These are phyloP conservation scores for Debaryomycetaceae sp. DNA, from an alignment of 1,139 yeast genomes.

Conservation along the genomic window DNA sequence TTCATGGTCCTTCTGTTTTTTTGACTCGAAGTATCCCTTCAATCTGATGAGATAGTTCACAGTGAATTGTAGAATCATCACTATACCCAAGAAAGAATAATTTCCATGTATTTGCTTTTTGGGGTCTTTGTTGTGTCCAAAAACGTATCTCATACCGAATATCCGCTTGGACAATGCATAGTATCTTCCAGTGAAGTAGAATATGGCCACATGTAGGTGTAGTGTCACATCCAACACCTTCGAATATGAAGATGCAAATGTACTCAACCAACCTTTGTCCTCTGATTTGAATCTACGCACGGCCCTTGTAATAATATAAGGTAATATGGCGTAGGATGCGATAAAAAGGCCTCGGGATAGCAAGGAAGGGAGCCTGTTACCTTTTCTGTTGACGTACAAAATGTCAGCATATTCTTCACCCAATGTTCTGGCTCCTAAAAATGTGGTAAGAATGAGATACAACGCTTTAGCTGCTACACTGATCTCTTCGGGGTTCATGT, in stretches of 20 bases:
- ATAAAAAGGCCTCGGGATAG: constrained; percentile 52
- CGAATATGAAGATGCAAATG: constrained; percentile 34
- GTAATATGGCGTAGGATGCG: constrained; percentile 52
- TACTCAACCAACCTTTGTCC: constrained; percentile 16
- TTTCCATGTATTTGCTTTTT: constrained; percentile 48
- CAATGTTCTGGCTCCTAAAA: constrained; percentile 71
- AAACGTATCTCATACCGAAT: constrained; percentile 75
- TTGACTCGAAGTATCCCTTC: constrained; percentile 25
- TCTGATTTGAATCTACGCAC: constrained; percentile 23
- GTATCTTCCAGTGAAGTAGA: constrained; percentile 78
- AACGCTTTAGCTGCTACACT: constrained; percentile 54
- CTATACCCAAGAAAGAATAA: constrained; percentile 73
- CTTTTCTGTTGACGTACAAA: constrained; percentile 58
- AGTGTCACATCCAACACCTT: constrained; percentile 48
- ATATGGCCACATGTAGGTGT: constrained; percentile 74
- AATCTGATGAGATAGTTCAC: constrained; percentile 41
- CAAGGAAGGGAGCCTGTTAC: constrained; percentile 46
- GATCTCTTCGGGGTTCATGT: constrained; percentile 62
- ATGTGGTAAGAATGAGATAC: constrained; percentile 69
- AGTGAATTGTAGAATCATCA: constrained; percentile 59
- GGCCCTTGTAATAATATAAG: constrained; percentile 44
- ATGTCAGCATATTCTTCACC: constrained; percentile 95
- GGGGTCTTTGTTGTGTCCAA: constrained; percentile 58
- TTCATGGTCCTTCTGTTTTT: constrained; percentile 11
- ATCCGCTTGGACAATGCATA: constrained; percentile 74